Evolutionary conservation across 2,329 filamentous ascomycete genomes (phyloP).

Genomic region (Xylariaceae sp.): DNA sequence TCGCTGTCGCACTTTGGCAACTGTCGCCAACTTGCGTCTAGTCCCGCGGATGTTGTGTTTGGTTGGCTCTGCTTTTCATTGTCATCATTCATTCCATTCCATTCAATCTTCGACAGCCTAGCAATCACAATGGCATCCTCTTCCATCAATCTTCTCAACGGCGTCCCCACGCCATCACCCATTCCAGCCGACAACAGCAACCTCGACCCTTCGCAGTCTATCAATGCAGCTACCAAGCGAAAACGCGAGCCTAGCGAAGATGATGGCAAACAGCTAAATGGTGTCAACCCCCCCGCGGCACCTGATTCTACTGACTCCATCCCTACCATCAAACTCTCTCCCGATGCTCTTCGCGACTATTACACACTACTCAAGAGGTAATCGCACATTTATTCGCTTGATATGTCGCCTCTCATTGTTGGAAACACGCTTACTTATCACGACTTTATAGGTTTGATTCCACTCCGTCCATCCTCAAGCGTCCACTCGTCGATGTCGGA

Average conservation of each 20-base stretch:
- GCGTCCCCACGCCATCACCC: slow-evolving; percentile 21
- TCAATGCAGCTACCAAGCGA: slow-evolving; percentile 28
- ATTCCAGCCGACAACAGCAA: slow-evolving; percentile 17
- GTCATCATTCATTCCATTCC: background rate
- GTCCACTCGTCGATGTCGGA: slow-evolving; percentile 44
- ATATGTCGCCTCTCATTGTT: too few species aligned
- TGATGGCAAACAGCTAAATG: slow-evolving; percentile 20
- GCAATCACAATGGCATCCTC: slow-evolving; percentile 27
- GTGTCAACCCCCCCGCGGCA: slow-evolving; percentile 8
- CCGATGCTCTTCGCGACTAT: slow-evolving; percentile 27
- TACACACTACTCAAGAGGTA: slow-evolving; percentile 30
- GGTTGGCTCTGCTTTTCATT: background rate
- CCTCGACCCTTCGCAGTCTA: slow-evolving; percentile 23
- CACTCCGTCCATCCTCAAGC: slow-evolving; percentile 51
- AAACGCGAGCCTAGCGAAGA: slow-evolving; percentile 30
- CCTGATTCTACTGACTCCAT: background rate
- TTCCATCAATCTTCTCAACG: slow-evolving; percentile 28
- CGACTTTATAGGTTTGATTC: slow-evolving; percentile 47
- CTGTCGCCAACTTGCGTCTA: too few species aligned
- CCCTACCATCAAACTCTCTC: slow-evolving; percentile 18
- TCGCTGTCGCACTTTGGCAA: too few species aligned
- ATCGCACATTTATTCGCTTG: too few species aligned
- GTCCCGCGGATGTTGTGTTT: too few species aligned
- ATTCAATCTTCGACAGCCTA: background rate
- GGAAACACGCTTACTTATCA: slow-evolving; percentile 9